These are phyloP conservation scores for Strobilomyces confusus DNA, from an alignment of 768 basidiomycete species.

Conservation along the genomic window DNA sequence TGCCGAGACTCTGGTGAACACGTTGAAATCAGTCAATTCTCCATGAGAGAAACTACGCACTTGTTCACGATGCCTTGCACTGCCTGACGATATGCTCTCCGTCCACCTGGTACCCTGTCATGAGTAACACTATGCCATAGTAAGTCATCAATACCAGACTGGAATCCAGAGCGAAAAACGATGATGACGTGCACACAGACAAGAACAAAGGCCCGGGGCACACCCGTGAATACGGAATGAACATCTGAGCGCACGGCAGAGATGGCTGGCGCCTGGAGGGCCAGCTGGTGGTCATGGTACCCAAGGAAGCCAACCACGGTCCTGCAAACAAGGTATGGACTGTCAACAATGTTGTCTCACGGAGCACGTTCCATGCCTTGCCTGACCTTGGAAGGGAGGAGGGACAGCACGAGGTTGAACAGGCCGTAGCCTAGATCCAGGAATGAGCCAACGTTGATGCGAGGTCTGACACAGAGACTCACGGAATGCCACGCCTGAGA, in stretches of 20 bases:
- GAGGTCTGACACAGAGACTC: slow-evolving; percentile 14
- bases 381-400: slow-evolving; percentile 70
- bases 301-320: slow-evolving; percentile 72
- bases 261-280: slow-evolving; percentile 64
- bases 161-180: background rate
- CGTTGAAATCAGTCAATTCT: background rate
- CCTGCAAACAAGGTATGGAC: slow-evolving; percentile 34
- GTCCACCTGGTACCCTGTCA: slow-evolving; percentile 75
- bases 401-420: slow-evolving; percentile 77
- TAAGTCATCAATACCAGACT: slow-evolving; percentile 82
- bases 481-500: slow-evolving; percentile 79
- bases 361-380: slow-evolving; percentile 27
- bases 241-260: slow-evolving; percentile 65
- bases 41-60: slow-evolving; percentile 33
- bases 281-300: slow-evolving; percentile 66
- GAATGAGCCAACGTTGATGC: background rate
- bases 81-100: slow-evolving; percentile 58
- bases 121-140: slow-evolving; percentile 62
- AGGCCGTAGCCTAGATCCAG: slow-evolving; percentile 47
- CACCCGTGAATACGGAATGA: slow-evolving; percentile 78
- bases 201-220: slow-evolving; percentile 19
- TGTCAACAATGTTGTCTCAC: background rate
- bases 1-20: slow-evolving; percentile 40
- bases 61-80: slow-evolving; percentile 61
- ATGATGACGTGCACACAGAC: background rate